Evolutionary conservation across 768 basidiomycete genomes (phyloP).

Genomic region (Tubosaeta brunneosetosa): DNA sequence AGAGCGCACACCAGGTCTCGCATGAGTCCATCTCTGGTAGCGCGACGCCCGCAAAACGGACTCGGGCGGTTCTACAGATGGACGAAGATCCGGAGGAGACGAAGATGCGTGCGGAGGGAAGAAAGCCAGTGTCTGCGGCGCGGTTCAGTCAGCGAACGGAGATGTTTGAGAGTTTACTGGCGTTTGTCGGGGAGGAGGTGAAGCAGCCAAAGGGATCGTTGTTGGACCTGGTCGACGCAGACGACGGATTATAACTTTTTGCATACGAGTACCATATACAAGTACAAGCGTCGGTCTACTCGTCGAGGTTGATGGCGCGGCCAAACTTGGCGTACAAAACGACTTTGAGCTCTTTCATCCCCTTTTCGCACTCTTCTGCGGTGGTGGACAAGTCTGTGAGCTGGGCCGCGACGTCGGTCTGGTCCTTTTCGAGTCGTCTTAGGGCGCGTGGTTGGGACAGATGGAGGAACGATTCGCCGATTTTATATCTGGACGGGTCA

Average conservation of each 20-base stretch:
- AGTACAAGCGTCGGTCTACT: constrained; percentile 32
- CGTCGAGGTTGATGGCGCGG: constrained; percentile 88
- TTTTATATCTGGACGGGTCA: constrained; percentile 79
- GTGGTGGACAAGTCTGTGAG: constrained; percentile 46
- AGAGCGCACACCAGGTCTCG: neutral
- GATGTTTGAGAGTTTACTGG: constrained; percentile 64
- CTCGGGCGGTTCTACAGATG: constrained; percentile 19
- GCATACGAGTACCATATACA: neutral
- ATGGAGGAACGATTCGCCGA: constrained; percentile 87
- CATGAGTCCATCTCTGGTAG: neutral
- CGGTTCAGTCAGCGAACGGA: constrained; percentile 62
- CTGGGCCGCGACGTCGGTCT: constrained; percentile 51
- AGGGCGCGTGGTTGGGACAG: constrained; percentile 65
- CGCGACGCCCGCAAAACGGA: constrained; percentile 15
- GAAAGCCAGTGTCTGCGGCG: constrained; percentile 36
- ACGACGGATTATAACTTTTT: constrained; percentile 21
- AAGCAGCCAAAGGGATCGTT: constrained; percentile 66
- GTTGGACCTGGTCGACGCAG: constrained; percentile 54
- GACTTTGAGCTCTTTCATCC: constrained; percentile 81
- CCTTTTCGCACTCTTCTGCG: constrained; percentile 63
- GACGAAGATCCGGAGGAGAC: constrained; percentile 30
- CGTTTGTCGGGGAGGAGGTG: constrained; percentile 54
- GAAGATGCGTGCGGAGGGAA: constrained; percentile 25
- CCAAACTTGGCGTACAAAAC: constrained; percentile 88
- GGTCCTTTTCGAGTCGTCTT: constrained; percentile 67